Percentiles rank a stretch among this genome's conserved stretches.
Conservation (phyloP, 2,329 filamentous ascomycete genomes). For the Hypoxylon sp. region DNA sequence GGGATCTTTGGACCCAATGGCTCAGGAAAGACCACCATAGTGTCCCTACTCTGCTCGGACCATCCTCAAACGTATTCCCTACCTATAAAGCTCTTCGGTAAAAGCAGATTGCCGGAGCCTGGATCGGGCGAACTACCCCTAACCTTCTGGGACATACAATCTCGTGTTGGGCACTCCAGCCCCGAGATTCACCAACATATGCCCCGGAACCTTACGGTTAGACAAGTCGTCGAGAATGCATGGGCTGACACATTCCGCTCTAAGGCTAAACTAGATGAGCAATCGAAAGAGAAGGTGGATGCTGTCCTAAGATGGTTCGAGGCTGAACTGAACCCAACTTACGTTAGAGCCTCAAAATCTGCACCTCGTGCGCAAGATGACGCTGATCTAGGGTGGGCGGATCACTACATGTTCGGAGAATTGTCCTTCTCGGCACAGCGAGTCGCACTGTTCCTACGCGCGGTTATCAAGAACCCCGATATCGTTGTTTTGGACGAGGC, state of each 20-base stretch:
- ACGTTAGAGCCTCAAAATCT: constrained; percentile 48
- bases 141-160: constrained; percentile 93
- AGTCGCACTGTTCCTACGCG: constrained; percentile 85
- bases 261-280: constrained; percentile 73
- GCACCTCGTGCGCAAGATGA: constrained; percentile 29
- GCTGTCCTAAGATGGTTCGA: constrained; percentile 83
- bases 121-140: constrained; percentile 78
- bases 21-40: constrained; percentile 94
- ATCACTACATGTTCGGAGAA: constrained; percentile 77
- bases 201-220: constrained; percentile 80
- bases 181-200: constrained; percentile 96
- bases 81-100: constrained; percentile 88
- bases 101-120: constrained; percentile 81
- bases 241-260: constrained; percentile 91
- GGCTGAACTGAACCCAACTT: constrained; percentile 77
- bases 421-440: constrained; percentile 87
- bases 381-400: constrained; percentile 72
- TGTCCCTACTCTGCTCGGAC: constrained; percentile 93
- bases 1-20: constrained; percentile 95
- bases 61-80: constrained; percentile 95
- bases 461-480: constrained; percentile 84
- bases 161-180: constrained; percentile 90
- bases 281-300: constrained; percentile 73
- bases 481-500: constrained; percentile 90
- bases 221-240: constrained; percentile 84